These are phyloP conservation scores for Fusarium musae DNA, from an alignment of 2,329 filamentous ascomycete genomes.

Conservation along the genomic window DNA sequence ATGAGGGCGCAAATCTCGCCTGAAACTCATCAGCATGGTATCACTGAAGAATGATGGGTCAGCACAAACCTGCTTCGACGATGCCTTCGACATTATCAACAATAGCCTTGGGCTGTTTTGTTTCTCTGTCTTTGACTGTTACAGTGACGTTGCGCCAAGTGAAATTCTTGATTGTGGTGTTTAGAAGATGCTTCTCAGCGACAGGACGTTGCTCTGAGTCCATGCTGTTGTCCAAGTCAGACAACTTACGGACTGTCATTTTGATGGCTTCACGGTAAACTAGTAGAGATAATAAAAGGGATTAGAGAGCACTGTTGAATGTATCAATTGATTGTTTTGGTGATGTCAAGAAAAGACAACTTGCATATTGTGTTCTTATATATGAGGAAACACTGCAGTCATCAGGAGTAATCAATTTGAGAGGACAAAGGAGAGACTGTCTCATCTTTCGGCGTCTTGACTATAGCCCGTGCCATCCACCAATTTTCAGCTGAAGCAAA, in stretches of 20 bases:
- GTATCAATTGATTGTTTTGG: background rate
- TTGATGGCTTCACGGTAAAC: background rate
- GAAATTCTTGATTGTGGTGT: conserved; percentile 71
- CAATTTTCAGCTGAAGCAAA: background rate
- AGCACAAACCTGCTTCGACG: conserved; percentile 67
- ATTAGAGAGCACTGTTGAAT: background rate
- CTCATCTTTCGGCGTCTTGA: conserved; percentile 16
- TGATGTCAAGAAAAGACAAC: background rate
- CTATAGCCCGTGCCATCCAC: conserved; percentile 12
- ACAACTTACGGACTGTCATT: conserved; percentile 12
- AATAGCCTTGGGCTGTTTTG: conserved; percentile 71
- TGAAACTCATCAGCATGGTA: conserved; percentile 3
- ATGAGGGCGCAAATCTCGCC: conserved; percentile 83
- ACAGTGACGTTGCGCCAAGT: conserved; percentile 76
- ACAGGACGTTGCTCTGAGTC: conserved; percentile 42
- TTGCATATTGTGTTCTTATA: background rate
- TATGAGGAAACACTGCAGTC: background rate
- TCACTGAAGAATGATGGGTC: background rate
- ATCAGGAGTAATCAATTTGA: background rate
- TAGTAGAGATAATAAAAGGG: background rate
- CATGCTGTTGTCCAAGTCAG: conserved; percentile 22
- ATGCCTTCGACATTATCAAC: conserved; percentile 71
- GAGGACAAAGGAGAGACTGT: background rate
- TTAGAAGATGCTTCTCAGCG: conserved; percentile 65
- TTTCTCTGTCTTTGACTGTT: conserved; percentile 76